Conservation (phyloP, 2,329 filamentous ascomycete genomes). For the Thermoascus crustaceus region DNA sequence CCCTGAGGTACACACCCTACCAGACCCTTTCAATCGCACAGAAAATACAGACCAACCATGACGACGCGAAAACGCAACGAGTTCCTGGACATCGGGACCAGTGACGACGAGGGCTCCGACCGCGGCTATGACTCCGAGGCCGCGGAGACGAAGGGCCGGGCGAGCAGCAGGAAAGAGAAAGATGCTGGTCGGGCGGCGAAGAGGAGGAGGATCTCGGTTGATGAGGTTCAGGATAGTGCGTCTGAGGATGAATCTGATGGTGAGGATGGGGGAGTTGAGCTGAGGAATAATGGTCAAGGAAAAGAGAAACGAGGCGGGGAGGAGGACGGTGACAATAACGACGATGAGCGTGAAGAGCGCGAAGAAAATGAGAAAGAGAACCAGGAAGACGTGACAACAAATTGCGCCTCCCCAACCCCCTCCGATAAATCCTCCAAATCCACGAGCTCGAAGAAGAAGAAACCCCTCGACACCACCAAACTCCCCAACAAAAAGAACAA, state of each 20-base stretch:
- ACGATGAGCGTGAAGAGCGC: too few species aligned
- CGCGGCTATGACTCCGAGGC: constrained; percentile 40
- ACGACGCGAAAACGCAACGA: constrained; percentile 32
- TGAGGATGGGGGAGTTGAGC: constrained; percentile 20
- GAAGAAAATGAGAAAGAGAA: background rate
- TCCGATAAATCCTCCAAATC: constrained; percentile 48
- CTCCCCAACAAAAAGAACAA: constrained; percentile 20
- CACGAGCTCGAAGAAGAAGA: constrained; percentile 16
- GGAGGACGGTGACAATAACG: constrained; percentile 43
- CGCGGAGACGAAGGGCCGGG: constrained; percentile 31
- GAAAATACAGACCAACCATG: too few species aligned
- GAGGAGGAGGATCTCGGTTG: constrained; percentile 21
- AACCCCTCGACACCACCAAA: too few species aligned
- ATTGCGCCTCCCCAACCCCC: too few species aligned
- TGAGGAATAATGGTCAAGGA: constrained; percentile 40
- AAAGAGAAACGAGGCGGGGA: constrained; percentile 48
- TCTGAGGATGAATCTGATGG: constrained; percentile 43
- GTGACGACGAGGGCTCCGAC: constrained; percentile 33
- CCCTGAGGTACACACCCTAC: too few species aligned
- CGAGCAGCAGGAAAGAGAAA: too few species aligned
- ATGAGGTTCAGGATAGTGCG: constrained; percentile 11
- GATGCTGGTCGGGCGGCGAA: constrained; percentile 14
- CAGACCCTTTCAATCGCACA: too few species aligned
- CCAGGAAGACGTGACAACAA: constrained; percentile 36
- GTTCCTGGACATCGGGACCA: constrained; percentile 29